Conservation (phyloP, 1,284 basidiomycete species). For the Ustilago curta region DNA sequence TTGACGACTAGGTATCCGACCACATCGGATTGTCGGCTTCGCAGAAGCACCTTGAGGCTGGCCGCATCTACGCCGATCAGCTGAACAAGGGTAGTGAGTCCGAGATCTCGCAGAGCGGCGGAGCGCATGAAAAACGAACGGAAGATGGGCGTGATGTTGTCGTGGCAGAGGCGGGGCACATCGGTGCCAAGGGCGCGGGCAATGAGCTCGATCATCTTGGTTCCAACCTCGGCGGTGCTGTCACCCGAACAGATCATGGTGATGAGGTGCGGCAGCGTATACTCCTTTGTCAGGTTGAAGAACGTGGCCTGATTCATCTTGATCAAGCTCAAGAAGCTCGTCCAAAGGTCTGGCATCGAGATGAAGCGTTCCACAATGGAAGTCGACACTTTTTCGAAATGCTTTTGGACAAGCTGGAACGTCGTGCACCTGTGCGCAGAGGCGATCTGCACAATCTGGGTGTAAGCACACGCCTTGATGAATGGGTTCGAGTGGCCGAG, state of each 20-base stretch:
- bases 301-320: constrained; percentile 63
- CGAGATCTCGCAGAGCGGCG: constrained; percentile 40
- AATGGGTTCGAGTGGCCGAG: constrained; percentile 46
- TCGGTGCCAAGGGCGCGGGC: constrained; percentile 55
- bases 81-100: constrained; percentile 40
- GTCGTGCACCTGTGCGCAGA: constrained; percentile 56
- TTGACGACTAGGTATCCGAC: constrained; percentile 64
- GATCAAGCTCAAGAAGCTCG: constrained; percentile 58
- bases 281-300: constrained; percentile 61
- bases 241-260: constrained; percentile 44
- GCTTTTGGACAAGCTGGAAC: constrained; percentile 63
- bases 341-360: constrained; percentile 58
- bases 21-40: constrained; percentile 62
- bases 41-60: constrained; percentile 51
- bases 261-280: constrained; percentile 63
- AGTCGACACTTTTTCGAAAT: constrained; percentile 53
- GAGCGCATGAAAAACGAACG: constrained; percentile 58
- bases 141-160: constrained; percentile 62
- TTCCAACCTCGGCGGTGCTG: constrained; percentile 37
- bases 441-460: constrained; percentile 60
- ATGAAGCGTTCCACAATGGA: constrained; percentile 57
- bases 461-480: constrained; percentile 56
- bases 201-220: constrained; percentile 53
- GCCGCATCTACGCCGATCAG: constrained; percentile 54
- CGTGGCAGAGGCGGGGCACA: constrained; percentile 58